phyloP scores from a whole-genome alignment of 2,329 filamentous ascomycete species.

The Fusarium sulawesiense region DNA sequence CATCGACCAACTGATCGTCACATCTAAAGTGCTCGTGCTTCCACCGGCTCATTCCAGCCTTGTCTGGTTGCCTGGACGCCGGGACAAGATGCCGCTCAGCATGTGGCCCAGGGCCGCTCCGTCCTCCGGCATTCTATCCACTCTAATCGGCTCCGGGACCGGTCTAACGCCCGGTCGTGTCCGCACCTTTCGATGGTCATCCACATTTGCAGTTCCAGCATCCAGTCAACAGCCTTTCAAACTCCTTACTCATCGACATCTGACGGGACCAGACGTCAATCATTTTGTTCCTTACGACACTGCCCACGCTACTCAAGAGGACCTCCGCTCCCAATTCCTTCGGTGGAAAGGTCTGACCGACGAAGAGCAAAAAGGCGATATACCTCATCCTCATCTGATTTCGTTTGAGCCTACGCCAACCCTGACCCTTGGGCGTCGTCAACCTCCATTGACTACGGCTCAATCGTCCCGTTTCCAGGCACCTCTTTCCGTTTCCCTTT shows the following conservation, averaged over 20 bases:
- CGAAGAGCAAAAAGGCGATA: constrained; percentile 30
- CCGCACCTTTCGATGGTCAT: constrained; percentile 17
- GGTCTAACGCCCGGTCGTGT: constrained; percentile 8
- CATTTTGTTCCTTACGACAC: constrained; percentile 48
- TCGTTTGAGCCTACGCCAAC: constrained; percentile 86
- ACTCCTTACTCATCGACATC: constrained; percentile 49
- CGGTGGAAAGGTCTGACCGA: constrained; percentile 50
- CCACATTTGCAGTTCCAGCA: constrained; percentile 2
- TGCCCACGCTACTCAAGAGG: constrained; percentile 50
- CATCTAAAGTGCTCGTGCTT: background rate
- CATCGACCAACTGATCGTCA: constrained; percentile 9
- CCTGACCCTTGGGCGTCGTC: constrained; percentile 90
- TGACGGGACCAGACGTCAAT: constrained; percentile 35
- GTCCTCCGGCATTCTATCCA: constrained; percentile 26
- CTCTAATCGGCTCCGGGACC: constrained; percentile 21
- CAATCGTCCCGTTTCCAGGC: constrained; percentile 60
- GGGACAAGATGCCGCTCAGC: constrained; percentile 18
- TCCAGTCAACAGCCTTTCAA: constrained; percentile 29
- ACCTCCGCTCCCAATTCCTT: constrained; percentile 50
- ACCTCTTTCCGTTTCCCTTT: constrained; percentile 52
- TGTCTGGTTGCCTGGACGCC: background rate
- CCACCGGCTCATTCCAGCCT: background rate
- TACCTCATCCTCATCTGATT: constrained; percentile 77
- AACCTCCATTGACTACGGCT: constrained; percentile 61
- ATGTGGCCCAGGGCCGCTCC: constrained; percentile 18